Evolutionary conservation across 768 basidiomycete species (phyloP), one percentile per base, ranked within the genome.

Genomic region (Lentinula raphanica): DNA sequence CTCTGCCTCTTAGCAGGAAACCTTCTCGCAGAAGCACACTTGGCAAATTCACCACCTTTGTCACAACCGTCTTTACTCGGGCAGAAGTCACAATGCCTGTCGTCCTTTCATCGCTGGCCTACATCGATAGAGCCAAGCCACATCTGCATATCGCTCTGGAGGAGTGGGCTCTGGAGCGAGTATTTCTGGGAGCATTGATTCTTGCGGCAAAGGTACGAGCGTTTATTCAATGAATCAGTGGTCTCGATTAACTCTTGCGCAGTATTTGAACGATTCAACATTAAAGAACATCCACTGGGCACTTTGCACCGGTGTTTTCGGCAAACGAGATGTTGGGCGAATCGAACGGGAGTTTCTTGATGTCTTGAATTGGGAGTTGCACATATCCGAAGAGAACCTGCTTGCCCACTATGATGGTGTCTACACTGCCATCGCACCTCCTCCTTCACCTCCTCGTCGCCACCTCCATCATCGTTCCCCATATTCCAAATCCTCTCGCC

Each of bases 231-330:
- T 58, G 54, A 46, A 40, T 45, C 42, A 32, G 19, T 21, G 25
- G 36, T 25, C 58, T 25, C 36, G 40, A 62, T 64, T 25, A 63
- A 59, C 53, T 53, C 50, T 64, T 23, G 61, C 17, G 49, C 32
- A 90, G 84, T 94, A 94, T 68, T 75, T 88, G 35, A 93, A 94
- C 69, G 93, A 95, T 69, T 92, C 88, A 15, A 91, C 90, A 27
- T 80, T 93, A 15, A 94, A 94, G 79, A 94, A 94, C 72, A 79
- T 89, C 50, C 92, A 94, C 70, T 94, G 92, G 92, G 87, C 88
- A 8, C 76, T 88, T n/a, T 90, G 88, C 71, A 89, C 89, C 0
- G 86, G 86, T 29, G 85, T 90, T 27, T 91, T 91, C 67, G 87
- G 88, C 63, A 89, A 88, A 69, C 82, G 88, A 39, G 89, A 91